These are phyloP conservation scores for Naganishia sp. DNA, from an alignment of 1,284 basidiomycete genomes.

Conservation along the genomic window DNA sequence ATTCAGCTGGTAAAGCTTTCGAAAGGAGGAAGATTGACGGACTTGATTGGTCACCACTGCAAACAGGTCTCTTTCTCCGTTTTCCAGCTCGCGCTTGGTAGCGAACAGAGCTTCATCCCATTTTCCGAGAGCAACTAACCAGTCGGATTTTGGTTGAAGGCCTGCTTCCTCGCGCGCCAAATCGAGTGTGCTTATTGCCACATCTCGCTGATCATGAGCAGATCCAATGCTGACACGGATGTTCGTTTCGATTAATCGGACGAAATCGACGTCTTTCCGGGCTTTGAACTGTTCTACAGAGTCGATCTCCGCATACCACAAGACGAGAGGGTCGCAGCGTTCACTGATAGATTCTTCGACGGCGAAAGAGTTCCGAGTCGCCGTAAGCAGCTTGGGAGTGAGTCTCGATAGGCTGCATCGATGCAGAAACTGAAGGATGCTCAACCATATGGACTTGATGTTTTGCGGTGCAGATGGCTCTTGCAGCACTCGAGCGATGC, in stretches of 20 bases:
- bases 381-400: conserved; percentile 10
- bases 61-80: conserved; percentile 27
- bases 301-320: conserved; percentile 34
- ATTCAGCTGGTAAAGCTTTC: not conserved
- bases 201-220: conserved; percentile 29
- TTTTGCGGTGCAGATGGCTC: conserved; percentile 10
- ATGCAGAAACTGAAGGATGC: conserved; percentile 31
- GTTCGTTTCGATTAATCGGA: conserved; percentile 25
- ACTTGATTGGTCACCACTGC: conserved; percentile 5
- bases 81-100: not conserved
- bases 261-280: conserved; percentile 1
- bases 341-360: conserved; percentile 7
- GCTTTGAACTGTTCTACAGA: conserved; percentile 12
- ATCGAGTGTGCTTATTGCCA: conserved; percentile 24
- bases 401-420: conserved; percentile 15
- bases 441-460: conserved; percentile 27
- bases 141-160: conserved; percentile 23
- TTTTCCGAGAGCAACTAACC: conserved; percentile 28
- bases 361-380: conserved; percentile 18
- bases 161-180: conserved; percentile 23
- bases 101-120: conserved; percentile 32
- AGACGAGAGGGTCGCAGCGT: conserved; percentile 22
- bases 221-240: conserved; percentile 31
- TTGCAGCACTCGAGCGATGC: conserved; percentile 20
- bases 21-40: not conserved